These are phyloP conservation scores for Penicillium freii DNA, from an alignment of 2,329 filamentous ascomycete genomes.

Conservation along the genomic window DNA sequence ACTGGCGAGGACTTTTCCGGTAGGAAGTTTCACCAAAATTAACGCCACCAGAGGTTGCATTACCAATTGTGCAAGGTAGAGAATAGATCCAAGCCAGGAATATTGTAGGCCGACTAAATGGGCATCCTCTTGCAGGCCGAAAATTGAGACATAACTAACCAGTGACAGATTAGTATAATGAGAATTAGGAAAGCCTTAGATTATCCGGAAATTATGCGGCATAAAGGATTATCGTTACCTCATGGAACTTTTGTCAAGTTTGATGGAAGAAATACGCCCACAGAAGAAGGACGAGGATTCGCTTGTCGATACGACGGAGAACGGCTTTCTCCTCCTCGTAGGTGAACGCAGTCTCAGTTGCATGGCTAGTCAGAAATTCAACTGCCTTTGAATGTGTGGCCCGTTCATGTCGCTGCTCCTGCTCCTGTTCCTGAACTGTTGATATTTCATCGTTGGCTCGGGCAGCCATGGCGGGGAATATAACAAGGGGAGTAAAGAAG, in stretches of 20 bases:
- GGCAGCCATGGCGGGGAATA: background rate
- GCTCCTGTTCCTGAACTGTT: background rate
- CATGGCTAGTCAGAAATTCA: background rate
- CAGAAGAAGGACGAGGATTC: slow-evolving; percentile 53
- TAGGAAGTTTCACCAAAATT: slow-evolving; percentile 43
- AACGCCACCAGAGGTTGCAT: slow-evolving; percentile 57
- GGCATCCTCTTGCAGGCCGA: slow-evolving; percentile 49
- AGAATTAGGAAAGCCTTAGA: no score
- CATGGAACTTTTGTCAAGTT: slow-evolving; percentile 46
- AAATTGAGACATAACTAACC: slow-evolving; percentile 24
- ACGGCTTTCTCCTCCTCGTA: slow-evolving; percentile 50
- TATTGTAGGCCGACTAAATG: slow-evolving; percentile 49
- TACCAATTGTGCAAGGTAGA: slow-evolving; percentile 60
- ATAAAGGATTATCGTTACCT: background rate
- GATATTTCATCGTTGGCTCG: background rate
- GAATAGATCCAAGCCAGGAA: slow-evolving; percentile 61
- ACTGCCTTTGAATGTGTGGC: slow-evolving; percentile 2
- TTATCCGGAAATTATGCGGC: no score
- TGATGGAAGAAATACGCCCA: slow-evolving; percentile 60
- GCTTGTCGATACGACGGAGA: slow-evolving; percentile 46
- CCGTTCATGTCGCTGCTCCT: background rate
- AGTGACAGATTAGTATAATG: background rate
- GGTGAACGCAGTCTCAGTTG: slow-evolving; percentile 36
- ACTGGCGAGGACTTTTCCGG: slow-evolving; percentile 53
- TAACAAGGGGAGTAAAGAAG: background rate